Conservation (phyloP, 805 yeast species). For the Wickerhamiella qilinensis region DNA sequence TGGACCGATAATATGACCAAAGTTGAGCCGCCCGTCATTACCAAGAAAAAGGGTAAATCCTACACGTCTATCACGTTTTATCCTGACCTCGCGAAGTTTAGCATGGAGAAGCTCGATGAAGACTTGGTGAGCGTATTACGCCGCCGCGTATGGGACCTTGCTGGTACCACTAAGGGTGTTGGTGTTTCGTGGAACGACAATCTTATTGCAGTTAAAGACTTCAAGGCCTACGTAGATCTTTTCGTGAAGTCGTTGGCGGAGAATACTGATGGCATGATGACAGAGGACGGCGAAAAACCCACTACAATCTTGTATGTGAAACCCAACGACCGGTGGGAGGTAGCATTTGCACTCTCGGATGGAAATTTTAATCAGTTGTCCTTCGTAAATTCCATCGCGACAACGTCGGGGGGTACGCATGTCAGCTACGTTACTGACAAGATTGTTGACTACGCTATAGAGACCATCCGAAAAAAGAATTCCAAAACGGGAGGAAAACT, state of each 20-base stretch:
- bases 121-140: constrained; percentile 72
- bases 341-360: constrained; percentile 88
- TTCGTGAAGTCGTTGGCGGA: constrained; percentile 60
- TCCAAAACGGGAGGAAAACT: constrained; percentile 41
- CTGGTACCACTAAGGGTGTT: constrained; percentile 81
- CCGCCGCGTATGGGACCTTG: constrained; percentile 88
- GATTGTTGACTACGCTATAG: constrained; percentile 60
- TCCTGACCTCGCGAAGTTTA: constrained; percentile 74
- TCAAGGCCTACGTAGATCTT: constrained; percentile 78
- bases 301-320: constrained; percentile 65
- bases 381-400: constrained; percentile 93
- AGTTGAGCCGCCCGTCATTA: constrained; percentile 61
- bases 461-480: constrained; percentile 46
- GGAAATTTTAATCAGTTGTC: constrained; percentile 86
- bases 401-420: constrained; percentile 94
- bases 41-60: constrained; percentile 34
- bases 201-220: constrained; percentile 49
- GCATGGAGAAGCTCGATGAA: constrained; percentile 69
- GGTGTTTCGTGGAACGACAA: constrained; percentile 65
- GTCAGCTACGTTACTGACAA: constrained; percentile 76
- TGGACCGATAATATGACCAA: constrained; percentile 81
- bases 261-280: constrained; percentile 7
- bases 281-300: constrained; percentile 19
- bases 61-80: constrained; percentile 76
- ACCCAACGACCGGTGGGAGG: constrained; percentile 82